Evolutionary conservation across 2,329 filamentous ascomycete genomes (phyloP), one percentile per base, ranked within the genome.

Genomic region (Microsporum audouinii): DNA sequence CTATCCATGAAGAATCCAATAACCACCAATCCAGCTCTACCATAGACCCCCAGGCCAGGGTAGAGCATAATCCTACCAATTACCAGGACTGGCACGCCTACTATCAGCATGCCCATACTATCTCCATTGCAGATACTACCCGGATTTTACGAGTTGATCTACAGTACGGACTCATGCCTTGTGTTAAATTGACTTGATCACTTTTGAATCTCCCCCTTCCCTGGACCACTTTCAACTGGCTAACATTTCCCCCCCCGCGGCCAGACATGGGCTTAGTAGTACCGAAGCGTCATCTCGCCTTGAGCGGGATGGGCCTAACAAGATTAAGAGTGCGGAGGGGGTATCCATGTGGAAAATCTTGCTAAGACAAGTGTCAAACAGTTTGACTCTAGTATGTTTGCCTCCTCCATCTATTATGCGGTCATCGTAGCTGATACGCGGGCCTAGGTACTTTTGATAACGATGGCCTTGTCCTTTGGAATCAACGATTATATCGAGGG

Each of bases 341-440:
- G 76, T 87, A 76, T 88, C 86, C 74, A 70, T 86, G 74, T 88
- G 85, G 83, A 83, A 87, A 76, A 88, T 89, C 77, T 81, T 89
- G 76, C 74, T 89, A 75, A 87, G 86, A 71, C 87, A 89, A 77
- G 82, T 89, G 67, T 88, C 86, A 66, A 89, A 89, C 77, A 88
- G 86, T 76, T 78, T 89, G 75, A 89, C 87, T 65, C 79, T 87
- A 71, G 85, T 80, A 74, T 67, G 75, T 70, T 47, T 57, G 14
- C 39, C 38, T 14, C 14, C 14, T 41, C 55, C 17, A 12, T 27
- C 8, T 38, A 3, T 23, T n/a, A n/a, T 6, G 14, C 39, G 12
- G 3, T 36, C 17, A 23, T 57, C 55, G 29, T 8, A 27, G 5
- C 31, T 57, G 39, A 57, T 33, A 27, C 27, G 23, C 12, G 33